phyloP scores from a whole-genome alignment of 305 asterid genomes.

The Coffea humblotiana region DNA sequence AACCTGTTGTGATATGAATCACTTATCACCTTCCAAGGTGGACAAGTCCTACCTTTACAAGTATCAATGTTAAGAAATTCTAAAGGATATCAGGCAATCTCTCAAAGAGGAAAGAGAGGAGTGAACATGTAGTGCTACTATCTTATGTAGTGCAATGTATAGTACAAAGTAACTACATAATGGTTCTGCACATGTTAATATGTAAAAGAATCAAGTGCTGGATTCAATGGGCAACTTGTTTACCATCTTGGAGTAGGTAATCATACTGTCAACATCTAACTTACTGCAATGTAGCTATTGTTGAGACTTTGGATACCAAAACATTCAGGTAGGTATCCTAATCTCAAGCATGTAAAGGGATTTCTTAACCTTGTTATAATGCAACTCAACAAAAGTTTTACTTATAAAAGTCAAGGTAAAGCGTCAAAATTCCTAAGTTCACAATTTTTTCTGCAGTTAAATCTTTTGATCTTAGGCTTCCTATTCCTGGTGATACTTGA shows the following conservation, averaged over 20 bases:
- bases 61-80: neutral
- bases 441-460: neutral
- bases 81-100: no score
- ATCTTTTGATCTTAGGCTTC: neutral
- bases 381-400: neutral
- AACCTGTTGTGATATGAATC: neutral
- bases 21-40: neutral
- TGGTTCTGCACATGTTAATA: neutral
- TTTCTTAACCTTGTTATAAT: no score
- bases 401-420: neutral
- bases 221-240: neutral
- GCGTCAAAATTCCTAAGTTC: neutral
- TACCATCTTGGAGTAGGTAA: neutral
- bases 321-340: slow-evolving; percentile 4
- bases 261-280: neutral
- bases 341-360: neutral
- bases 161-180: no score
- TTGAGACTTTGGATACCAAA: neutral
- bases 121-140: neutral
- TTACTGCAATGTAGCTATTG: neutral
- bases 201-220: neutral
- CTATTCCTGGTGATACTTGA: neutral
- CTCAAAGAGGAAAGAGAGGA: neutral
- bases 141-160: no score
- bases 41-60: neutral